phyloP scores from a whole-genome alignment of 2,329 filamentous ascomycete genomes.

The Niveomyces coronatus region DNA sequence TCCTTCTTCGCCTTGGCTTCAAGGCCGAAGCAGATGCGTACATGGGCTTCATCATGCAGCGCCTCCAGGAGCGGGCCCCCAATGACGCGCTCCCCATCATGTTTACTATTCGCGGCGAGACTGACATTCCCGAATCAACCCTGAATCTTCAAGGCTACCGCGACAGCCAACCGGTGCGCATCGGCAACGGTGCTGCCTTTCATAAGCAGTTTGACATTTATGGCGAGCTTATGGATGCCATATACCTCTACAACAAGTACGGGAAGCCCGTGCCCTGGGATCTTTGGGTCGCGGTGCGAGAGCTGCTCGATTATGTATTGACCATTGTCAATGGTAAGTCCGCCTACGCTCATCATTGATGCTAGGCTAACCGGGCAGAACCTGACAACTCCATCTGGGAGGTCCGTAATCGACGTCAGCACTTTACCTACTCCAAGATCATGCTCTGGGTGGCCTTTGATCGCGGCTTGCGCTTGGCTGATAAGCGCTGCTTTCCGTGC shows the following conservation, averaged over 20 bases:
- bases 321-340: slow-evolving; percentile 48
- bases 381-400: slow-evolving; percentile 82
- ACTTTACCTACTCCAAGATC: slow-evolving; percentile 73
- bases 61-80: slow-evolving; percentile 46
- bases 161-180: slow-evolving; percentile 59
- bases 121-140: slow-evolving; percentile 61
- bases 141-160: slow-evolving; percentile 64
- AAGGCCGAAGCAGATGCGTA: slow-evolving; percentile 66
- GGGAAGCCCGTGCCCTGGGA: slow-evolving; percentile 70
- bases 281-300: slow-evolving; percentile 60
- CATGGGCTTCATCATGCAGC: slow-evolving; percentile 67
- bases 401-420: slow-evolving; percentile 62
- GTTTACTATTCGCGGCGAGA: slow-evolving; percentile 69
- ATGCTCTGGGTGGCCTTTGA: slow-evolving; percentile 79
- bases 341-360: neutral
- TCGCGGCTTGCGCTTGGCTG: slow-evolving; percentile 59
- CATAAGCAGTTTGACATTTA: slow-evolving; percentile 75
- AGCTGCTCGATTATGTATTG: slow-evolving; percentile 60
- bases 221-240: slow-evolving; percentile 65
- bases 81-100: slow-evolving; percentile 64
- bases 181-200: slow-evolving; percentile 67
- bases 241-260: slow-evolving; percentile 72
- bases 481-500: slow-evolving; percentile 67
- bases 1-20: slow-evolving; percentile 67
- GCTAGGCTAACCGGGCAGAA: slow-evolving; percentile 26